A percentile compares a stretch with the other conserved stretches of the same genome.
phyloP scores from a whole-genome alignment of 2,329 filamentous ascomycete genomes.

The Thielaviopsis populi region DNA sequence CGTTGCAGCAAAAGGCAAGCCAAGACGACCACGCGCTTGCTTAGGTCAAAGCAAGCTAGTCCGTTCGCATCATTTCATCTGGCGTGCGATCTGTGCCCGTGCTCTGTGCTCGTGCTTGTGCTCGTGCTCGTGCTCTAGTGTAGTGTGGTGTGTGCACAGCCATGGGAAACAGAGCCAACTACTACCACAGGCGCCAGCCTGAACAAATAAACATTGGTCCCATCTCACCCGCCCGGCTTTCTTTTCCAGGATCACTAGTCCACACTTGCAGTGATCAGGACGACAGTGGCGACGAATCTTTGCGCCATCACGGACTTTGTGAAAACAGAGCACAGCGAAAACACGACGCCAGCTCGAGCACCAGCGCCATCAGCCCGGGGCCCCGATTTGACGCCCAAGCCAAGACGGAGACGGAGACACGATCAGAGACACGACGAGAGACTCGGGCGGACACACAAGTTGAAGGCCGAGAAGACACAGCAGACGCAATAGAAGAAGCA shows the following conservation, averaged over 20 bases:
- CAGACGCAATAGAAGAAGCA: not conserved
- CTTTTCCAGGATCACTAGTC: not conserved
- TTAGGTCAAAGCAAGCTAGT: not conserved
- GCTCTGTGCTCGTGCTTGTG: not conserved
- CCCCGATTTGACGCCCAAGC: not conserved
- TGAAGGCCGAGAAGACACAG: not conserved
- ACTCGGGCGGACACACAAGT: too few species aligned
- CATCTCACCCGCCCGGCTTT: not conserved
- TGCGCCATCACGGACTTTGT: not conserved
- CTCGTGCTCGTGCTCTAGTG: not conserved
- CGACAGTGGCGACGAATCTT: not conserved
- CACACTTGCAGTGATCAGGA: not conserved
- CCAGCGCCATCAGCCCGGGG: not conserved
- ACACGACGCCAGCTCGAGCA: too few species aligned
- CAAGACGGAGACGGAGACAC: not conserved
- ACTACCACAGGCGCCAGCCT: constrained; percentile 2
- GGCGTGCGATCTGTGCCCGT: not conserved
- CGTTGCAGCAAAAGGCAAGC: not conserved
- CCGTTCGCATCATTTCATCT: not conserved
- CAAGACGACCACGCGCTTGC: not conserved
- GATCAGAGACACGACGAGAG: not conserved
- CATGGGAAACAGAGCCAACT: not conserved
- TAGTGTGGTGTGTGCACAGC: not conserved
- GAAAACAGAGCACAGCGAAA: not conserved
- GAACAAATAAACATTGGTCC: constrained; percentile 5